A percentile compares a stretch with the other conserved stretches of the same genome.
These are phyloP conservation scores for Papiliotrema flavescens DNA, from an alignment of 1,284 basidiomycete genomes.

Conservation along the genomic window DNA sequence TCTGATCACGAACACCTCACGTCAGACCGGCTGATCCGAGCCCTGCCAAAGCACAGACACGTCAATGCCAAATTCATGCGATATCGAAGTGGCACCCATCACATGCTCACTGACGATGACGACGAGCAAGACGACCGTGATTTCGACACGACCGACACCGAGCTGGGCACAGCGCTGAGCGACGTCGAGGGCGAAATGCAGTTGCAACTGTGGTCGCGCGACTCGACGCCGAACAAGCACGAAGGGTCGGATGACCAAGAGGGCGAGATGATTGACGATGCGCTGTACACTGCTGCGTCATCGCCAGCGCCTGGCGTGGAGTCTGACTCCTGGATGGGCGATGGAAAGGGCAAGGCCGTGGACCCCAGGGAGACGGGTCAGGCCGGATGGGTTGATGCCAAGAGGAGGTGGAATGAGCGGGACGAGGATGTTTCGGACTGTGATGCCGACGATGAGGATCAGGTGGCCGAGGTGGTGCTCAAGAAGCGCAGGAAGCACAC, in stretches of 20 bases:
- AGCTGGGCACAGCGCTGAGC: constrained; percentile 1
- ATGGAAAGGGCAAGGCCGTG: neutral
- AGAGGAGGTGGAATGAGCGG: neutral
- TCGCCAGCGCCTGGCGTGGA: no score
- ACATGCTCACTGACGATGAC: neutral
- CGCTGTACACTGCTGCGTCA: no score
- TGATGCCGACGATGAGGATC: neutral
- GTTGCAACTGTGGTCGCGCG: no score
- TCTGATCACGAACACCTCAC: no score
- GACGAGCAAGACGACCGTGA: no score
- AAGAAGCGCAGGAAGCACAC: neutral
- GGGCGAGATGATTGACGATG: no score
- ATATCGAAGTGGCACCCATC: no score
- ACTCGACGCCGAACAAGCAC: neutral
- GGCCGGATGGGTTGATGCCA: neutral
- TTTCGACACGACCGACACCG: neutral
- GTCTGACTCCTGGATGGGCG: no score
- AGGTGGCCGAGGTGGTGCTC: neutral
- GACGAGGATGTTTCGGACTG: neutral
- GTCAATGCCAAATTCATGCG: no score
- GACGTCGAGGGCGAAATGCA: neutral
- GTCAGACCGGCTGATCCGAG: no score
- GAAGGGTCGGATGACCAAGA: neutral
- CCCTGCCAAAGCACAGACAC: no score
- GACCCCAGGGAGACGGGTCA: neutral